These are phyloP conservation scores for Talaromyces thailandensis DNA, from an alignment of 495 filamentous ascomycete genomes.

Conservation along the genomic window DNA sequence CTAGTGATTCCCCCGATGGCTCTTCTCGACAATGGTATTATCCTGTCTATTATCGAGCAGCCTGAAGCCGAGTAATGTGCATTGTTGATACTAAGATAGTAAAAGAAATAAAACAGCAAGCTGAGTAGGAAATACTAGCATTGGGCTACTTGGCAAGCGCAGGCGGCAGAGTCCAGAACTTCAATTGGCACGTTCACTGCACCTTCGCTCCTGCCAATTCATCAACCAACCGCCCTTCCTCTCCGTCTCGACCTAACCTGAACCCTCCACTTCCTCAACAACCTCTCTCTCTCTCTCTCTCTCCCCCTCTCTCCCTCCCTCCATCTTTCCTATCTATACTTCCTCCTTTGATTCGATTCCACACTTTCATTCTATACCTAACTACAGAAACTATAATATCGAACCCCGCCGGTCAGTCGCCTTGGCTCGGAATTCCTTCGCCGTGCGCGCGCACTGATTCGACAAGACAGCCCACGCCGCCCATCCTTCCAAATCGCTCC, in stretches of 20 bases:
- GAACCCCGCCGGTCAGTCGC: neutral
- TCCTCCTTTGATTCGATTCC: neutral
- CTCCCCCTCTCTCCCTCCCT: neutral
- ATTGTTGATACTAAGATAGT: no score
- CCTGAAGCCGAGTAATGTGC: neutral
- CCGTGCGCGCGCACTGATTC: neutral
- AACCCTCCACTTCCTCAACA: neutral
- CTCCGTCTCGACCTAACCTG: no score
- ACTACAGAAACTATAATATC: neutral
- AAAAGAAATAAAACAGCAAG: neutral
- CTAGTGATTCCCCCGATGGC: no score
- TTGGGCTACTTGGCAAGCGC: neutral
- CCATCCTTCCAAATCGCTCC: neutral
- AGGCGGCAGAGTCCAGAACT: slow-evolving; percentile 3
- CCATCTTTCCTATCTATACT: neutral
- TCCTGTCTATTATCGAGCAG: neutral
- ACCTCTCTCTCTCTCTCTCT: neutral
- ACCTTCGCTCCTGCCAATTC: neutral
- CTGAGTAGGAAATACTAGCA: neutral
- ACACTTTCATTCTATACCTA: neutral
- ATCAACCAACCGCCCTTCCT: neutral
- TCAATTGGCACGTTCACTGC: slow-evolving; percentile 1
- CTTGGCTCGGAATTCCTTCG: neutral
- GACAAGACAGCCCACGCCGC: neutral
- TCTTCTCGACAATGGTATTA: neutral